Conservation (phyloP, 805 yeast genomes). For the Phaffomyces antillensis region DNA sequence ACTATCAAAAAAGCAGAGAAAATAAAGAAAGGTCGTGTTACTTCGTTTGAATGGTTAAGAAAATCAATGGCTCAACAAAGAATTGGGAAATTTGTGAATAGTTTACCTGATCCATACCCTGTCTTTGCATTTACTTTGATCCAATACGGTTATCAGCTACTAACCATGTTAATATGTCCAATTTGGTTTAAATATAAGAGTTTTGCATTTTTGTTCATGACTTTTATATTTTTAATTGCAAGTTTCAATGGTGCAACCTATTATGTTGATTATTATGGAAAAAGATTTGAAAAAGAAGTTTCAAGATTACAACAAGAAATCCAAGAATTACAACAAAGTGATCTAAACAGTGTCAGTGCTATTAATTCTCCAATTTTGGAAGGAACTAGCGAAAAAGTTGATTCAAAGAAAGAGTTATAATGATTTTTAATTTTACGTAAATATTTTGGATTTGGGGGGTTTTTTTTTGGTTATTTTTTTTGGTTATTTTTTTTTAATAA, state of each 20-base stretch:
- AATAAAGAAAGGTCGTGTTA: slow-evolving; percentile 78
- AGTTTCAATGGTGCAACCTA: slow-evolving; percentile 93
- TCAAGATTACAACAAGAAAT: slow-evolving; percentile 62
- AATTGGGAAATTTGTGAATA: slow-evolving; percentile 72
- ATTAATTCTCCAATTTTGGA: slow-evolving; percentile 1
- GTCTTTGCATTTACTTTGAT: slow-evolving; percentile 77
- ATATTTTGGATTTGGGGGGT: too few relatives aligned
- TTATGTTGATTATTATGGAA: slow-evolving; percentile 87
- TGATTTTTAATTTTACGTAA: too few relatives aligned
- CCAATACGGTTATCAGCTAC: slow-evolving; percentile 80
- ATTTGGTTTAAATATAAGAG: slow-evolving; percentile 71
- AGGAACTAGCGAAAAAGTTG: background rate
- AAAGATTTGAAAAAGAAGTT: slow-evolving; percentile 82
- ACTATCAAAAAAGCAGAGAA: slow-evolving; percentile 73
- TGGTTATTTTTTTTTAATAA: background rate
- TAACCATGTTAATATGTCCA: slow-evolving; percentile 85
- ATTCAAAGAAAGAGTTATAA: background rate
- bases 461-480: background rate
- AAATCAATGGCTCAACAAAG: slow-evolving; percentile 56
- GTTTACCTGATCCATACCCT: slow-evolving; percentile 81
- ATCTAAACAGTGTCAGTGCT: slow-evolving; percentile 3
- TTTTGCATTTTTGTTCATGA: slow-evolving; percentile 61
- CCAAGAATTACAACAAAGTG: slow-evolving; percentile 43
- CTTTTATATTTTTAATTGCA: slow-evolving; percentile 70
- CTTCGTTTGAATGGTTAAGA: slow-evolving; percentile 81